phyloP scores from a whole-genome alignment of 2,329 filamentous ascomycete species.

The Colletotrichum nymphaeae region DNA sequence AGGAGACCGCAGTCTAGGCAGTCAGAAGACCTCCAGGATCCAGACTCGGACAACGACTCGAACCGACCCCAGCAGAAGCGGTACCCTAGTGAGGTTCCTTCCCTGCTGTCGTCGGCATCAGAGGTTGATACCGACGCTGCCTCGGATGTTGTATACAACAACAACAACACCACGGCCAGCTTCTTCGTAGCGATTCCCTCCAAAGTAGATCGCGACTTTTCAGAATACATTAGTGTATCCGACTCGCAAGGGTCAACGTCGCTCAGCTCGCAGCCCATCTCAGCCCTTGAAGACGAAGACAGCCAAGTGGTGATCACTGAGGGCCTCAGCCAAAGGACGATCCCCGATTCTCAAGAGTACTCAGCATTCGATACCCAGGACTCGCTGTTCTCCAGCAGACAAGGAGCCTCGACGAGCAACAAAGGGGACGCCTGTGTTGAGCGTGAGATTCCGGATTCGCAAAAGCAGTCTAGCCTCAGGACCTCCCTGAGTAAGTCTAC shows the following conservation, averaged over 20 bases:
- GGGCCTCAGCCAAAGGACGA: slow-evolving; percentile 49
- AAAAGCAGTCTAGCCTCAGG: slow-evolving; percentile 31
- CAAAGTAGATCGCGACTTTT: slow-evolving; percentile 45
- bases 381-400: neutral
- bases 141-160: slow-evolving; percentile 25
- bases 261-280: slow-evolving; percentile 45
- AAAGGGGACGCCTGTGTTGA: neutral
- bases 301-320: slow-evolving; percentile 44
- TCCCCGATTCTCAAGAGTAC: slow-evolving; percentile 57
- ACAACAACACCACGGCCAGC: neutral
- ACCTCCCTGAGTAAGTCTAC: slow-evolving; percentile 22
- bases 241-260: slow-evolving; percentile 43
- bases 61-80: slow-evolving; percentile 9
- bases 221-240: slow-evolving; percentile 49
- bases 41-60: slow-evolving; percentile 6
- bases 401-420: neutral
- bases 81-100: slow-evolving; percentile 20
- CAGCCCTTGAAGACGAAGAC: slow-evolving; percentile 50
- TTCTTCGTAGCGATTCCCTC: slow-evolving; percentile 45
- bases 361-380: slow-evolving; percentile 18
- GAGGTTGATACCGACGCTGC: slow-evolving; percentile 29
- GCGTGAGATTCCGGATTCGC: slow-evolving; percentile 31
- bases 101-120: slow-evolving; percentile 21
- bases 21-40: neutral
- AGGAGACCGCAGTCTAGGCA: slow-evolving; percentile 5